phyloP scores from a whole-genome alignment of 148 eudicot species.

The Pouteria glomerata region DNA sequence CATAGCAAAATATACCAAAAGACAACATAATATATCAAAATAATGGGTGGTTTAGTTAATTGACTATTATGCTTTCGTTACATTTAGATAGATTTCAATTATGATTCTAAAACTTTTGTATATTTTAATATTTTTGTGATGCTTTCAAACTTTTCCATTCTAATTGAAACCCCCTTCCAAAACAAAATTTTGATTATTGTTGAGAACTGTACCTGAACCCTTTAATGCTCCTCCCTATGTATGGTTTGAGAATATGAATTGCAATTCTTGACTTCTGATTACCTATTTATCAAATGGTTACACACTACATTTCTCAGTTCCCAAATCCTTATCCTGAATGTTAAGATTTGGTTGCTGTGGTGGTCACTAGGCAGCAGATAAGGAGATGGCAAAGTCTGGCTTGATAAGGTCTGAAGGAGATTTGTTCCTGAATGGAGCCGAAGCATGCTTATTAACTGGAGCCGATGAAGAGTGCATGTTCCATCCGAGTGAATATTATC shows the following conservation, averaged over 20 bases:
- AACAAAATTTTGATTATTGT: too few relatives aligned
- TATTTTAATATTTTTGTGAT: too few relatives aligned
- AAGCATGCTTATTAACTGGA: slow-evolving; percentile 28
- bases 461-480: slow-evolving; percentile 35
- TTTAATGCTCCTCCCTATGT: too few relatives aligned
- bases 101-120: too few relatives aligned
- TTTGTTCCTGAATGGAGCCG: slow-evolving; percentile 46
- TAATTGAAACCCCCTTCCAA: too few relatives aligned
- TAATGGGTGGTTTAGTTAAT: too few relatives aligned
- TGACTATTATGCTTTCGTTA: too few relatives aligned
- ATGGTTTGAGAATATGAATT: not conserved
- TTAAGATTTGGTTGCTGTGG: not conserved
- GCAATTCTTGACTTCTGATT: not conserved
- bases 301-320: not conserved
- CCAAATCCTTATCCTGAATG: not conserved
- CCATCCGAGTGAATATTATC: slow-evolving; percentile 50
- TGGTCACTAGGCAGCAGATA: slow-evolving; percentile 47
- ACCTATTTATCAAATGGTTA: not conserved
- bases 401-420: slow-evolving; percentile 54
- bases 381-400: slow-evolving; percentile 41
- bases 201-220: too few relatives aligned
- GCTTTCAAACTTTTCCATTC: too few relatives aligned
- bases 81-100: too few relatives aligned
- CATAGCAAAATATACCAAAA: too few relatives aligned
- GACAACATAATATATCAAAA: too few relatives aligned